Evolutionary conservation across 179 eudicot genomes (phyloP).

Genomic region (Patellifolia procumbens): DNA sequence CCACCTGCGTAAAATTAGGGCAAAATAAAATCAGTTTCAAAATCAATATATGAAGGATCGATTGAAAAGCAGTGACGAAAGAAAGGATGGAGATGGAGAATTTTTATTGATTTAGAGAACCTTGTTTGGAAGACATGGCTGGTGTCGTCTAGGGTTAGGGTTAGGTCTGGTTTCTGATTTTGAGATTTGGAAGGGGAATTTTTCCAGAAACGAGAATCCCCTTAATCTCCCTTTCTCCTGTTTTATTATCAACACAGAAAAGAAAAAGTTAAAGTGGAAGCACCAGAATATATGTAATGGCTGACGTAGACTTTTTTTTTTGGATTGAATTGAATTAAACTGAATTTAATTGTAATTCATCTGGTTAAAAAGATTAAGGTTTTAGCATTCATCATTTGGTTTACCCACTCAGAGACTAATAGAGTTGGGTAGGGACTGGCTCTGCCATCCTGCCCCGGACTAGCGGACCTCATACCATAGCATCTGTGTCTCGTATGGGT

Average conservation of each 20-base stretch:
- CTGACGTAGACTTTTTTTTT: no score
- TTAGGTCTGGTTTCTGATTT: slow-evolving; percentile 25
- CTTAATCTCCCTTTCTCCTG: neutral
- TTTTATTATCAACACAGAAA: slow-evolving; percentile 1
- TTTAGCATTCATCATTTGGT: no score
- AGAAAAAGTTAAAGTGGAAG: neutral
- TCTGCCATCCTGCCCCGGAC: no score
- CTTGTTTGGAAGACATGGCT: slow-evolving; percentile 68
- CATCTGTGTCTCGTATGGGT: no score
- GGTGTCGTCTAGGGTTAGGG: slow-evolving; percentile 48
- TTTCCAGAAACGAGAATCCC: slow-evolving; percentile 8
- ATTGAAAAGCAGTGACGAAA: neutral
- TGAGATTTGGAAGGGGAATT: slow-evolving; percentile 10
- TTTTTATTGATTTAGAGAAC: no score
- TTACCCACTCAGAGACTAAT: no score
- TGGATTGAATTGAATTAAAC: no score
- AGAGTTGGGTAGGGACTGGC: no score
- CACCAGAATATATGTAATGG: neutral
- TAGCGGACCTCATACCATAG: no score
- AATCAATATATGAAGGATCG: neutral
- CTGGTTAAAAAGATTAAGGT: no score
- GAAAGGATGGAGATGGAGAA: neutral
- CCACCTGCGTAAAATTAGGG: slow-evolving; percentile 53
- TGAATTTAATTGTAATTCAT: no score
- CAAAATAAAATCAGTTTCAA: slow-evolving; percentile 5